Evolutionary conservation across 2,329 filamentous ascomycete genomes (phyloP), one percentile per base, ranked within the genome.

Genomic region (Cladophialophora exuberans): DNA sequence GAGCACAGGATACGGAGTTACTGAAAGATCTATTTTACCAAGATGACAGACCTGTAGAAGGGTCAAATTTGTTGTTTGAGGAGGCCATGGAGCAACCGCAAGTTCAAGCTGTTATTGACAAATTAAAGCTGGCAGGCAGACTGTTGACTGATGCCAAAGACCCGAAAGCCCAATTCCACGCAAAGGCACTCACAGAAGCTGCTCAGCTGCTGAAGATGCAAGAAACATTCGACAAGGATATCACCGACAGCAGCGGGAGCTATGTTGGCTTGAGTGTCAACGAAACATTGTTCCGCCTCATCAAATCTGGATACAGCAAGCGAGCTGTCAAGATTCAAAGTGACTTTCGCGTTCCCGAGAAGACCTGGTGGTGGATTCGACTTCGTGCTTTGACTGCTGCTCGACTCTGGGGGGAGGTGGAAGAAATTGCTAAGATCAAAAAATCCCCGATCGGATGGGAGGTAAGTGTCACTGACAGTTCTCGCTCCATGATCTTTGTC

Each of bases 21-120:
- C 83, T 99, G 22, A 99, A 97, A 67, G 94, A 97, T 68, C 78
- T 99, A 3, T 99, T 94, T 75, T 99, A 99, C 70, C 94, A 97
- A 73, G 94, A 97, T 66, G 94, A 99, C 69, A 85, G 93, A 4
- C 84, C 92, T 3, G 77, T 91, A 4, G 94, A 97, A 62, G 91
- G 94, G 2, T 89, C 93, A 0, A 88, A 90, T 54, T 84, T 99
- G 1, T 88, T 97, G 56, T 77, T 99, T 11, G 84, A 85, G 17
- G 93, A 99, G 72, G 89, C 92, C 0, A 77, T 99, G 6, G 75
- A 80, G 3, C 89, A 94, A 67, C 80, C 84, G 1, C 85, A 88
- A 59, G 77, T 85, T 22, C 80, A 85, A 28, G 86, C 85, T 1
- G 82, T 89, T 4, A 81, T 83, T 1, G 94, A 97, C 70, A 97